Percentiles rank a stretch among this genome's conserved stretches.
phyloP scores from a whole-genome alignment of 352 stramenopile genomes.

The Phytopythium chamaehyphon region DNA sequence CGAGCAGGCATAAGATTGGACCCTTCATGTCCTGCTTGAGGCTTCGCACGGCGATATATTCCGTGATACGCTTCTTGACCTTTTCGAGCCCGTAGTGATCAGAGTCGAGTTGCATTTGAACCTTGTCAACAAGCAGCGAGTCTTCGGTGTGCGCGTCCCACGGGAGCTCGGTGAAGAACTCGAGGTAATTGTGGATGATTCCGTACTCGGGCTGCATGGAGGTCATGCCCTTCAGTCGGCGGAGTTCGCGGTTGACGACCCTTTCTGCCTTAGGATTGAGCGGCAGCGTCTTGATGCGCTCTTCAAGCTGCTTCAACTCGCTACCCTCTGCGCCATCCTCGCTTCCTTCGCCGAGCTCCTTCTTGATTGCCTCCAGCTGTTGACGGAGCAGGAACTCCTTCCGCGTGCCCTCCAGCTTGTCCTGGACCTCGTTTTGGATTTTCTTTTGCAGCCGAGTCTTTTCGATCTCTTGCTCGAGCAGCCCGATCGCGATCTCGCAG shows the following conservation, averaged over 20 bases:
- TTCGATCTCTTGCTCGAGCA: constrained; percentile 57
- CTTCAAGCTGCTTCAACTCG: constrained; percentile 59
- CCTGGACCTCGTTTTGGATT: constrained; percentile 66
- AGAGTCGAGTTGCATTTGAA: constrained; percentile 61
- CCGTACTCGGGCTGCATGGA: constrained; percentile 72
- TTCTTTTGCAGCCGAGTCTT: constrained; percentile 59
- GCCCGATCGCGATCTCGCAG: constrained; percentile 40
- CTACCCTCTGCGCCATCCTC: constrained; percentile 34
- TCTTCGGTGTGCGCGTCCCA: constrained; percentile 58
- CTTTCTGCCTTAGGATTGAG: constrained; percentile 50
- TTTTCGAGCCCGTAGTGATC: constrained; percentile 84
- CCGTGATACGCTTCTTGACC: constrained; percentile 82
- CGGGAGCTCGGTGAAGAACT: constrained; percentile 75
- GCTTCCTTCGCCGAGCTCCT: constrained; percentile 89
- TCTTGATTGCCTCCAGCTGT: constrained; percentile 99
- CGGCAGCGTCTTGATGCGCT: constrained; percentile 44
- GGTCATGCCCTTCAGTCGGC: constrained; percentile 72
- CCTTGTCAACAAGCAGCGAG: constrained; percentile 45
- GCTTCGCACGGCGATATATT: constrained; percentile 83
- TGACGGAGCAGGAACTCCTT: constrained; percentile 96
- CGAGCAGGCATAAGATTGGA: constrained; percentile 86
- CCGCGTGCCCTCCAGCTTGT: constrained; percentile 61
- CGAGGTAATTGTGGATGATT: constrained; percentile 77
- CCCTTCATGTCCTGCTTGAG: constrained; percentile 82
- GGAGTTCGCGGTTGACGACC: constrained; percentile 54